Evolutionary conservation across 1,139 yeast genomes (phyloP), one percentile per base, ranked within the genome.

Genomic region (Candida tropicalis): DNA sequence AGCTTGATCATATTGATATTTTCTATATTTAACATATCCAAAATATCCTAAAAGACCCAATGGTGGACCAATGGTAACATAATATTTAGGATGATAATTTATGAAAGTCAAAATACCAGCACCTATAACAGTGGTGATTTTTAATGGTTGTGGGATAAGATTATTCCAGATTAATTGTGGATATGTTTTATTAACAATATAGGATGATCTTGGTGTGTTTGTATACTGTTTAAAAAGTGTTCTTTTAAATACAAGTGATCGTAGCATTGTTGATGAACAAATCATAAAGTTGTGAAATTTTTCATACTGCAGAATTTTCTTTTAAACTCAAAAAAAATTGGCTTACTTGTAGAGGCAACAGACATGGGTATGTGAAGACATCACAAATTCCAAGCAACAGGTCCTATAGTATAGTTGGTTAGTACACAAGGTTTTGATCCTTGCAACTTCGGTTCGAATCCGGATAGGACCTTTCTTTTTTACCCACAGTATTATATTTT

Each of bases 41-140:
- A 53, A 68, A 48, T 59, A 69, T 2, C 60, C 55, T 0, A 60
- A 65, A 1, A 66, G 50, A 0, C 59, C 54, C 2, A 59, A 39
- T 1, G 79, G 78, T 1, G 79, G 79, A 0, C 62, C 68, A 9
- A 65, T 47, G 1, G 76, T 70, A 11, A 68, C 44, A 7, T 70
- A 41, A 9, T 60, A 52, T 45, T 67, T 60, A 11, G 73, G 74
- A 50, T 70, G 75, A 11, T 70, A 42, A 41, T 70, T 70, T 9
- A 66, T 65, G n/a, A 71, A 44, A 2, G 65, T 52, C 10, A 56
- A 45, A 0, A 73, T 70, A 1, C 63, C 50, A 1, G 58, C 38
- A 0, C 63, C 56, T 13, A 71, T 46, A 1, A 56, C 56, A 2
- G 61, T 53, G 32, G 66, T 65, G 50, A 63, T 66, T 48, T 71